A percentile compares a stretch with the other conserved stretches of the same genome.
These are phyloP conservation scores for Fusarium cyanostomum DNA, from an alignment of 2,329 filamentous ascomycete genomes.

Conservation along the genomic window DNA sequence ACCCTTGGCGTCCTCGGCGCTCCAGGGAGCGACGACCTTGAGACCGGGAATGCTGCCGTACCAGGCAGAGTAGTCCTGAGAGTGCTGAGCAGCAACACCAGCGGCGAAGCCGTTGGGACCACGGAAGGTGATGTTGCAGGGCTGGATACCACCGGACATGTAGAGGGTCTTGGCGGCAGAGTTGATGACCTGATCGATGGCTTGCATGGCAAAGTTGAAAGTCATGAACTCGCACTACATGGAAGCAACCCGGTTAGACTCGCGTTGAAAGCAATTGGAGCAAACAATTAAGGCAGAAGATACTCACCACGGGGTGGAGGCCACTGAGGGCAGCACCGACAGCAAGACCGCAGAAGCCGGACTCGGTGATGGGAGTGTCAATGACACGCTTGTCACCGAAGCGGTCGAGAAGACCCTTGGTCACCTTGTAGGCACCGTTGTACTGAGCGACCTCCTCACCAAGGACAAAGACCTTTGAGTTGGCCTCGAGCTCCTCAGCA, in stretches of 20 bases:
- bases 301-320: slow-evolving; percentile 88
- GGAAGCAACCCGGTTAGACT: slow-evolving; percentile 16
- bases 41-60: slow-evolving; percentile 97
- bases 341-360: slow-evolving; percentile 91
- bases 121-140: slow-evolving; percentile 99
- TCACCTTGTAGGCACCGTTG: slow-evolving; percentile 99
- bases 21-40: slow-evolving; percentile 97
- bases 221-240: slow-evolving; percentile 98
- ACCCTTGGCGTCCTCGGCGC: slow-evolving; percentile 97
- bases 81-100: slow-evolving; percentile 97
- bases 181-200: slow-evolving; percentile 99
- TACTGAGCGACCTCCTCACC: slow-evolving; percentile 99
- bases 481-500: slow-evolving; percentile 93
- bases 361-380: slow-evolving; percentile 98
- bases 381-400: slow-evolving; percentile 98
- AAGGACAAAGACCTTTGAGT: slow-evolving; percentile 94
- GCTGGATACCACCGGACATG: slow-evolving; percentile 99
- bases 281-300: not conserved
- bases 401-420: slow-evolving; percentile 94
- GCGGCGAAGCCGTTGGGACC: slow-evolving; percentile 97
- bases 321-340: slow-evolving; percentile 95
- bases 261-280: not conserved
- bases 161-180: slow-evolving; percentile 99
- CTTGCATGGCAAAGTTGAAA: slow-evolving; percentile 99
- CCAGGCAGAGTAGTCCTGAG: slow-evolving; percentile 98